These are phyloP conservation scores for Neurospora sp. DNA, from an alignment of 495 filamentous ascomycete species.

Conservation along the genomic window DNA sequence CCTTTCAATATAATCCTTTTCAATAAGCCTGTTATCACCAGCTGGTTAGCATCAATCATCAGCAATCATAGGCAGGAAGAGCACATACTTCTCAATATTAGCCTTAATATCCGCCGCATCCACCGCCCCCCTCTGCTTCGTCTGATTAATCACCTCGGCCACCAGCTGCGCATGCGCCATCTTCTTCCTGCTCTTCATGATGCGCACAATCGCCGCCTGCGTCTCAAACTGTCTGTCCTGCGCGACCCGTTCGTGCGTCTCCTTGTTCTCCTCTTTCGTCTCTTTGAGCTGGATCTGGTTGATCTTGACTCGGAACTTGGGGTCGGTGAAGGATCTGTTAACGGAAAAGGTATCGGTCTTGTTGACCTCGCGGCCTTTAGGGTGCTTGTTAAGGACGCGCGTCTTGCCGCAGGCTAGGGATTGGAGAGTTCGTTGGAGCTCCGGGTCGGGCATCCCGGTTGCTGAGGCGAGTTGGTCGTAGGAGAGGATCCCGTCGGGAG, in stretches of 20 bases:
- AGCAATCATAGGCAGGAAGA: neutral
- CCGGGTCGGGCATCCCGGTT: conserved; percentile 55
- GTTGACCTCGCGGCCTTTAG: conserved; percentile 72
- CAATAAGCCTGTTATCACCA: conserved; percentile 57
- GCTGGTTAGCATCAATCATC: neutral
- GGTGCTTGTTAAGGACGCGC: conserved; percentile 77
- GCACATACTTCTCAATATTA: conserved; percentile 84
- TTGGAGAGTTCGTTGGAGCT: conserved; percentile 84
- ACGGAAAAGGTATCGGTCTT: conserved; percentile 69
- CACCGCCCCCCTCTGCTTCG: conserved; percentile 70
- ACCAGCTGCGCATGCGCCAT: conserved; percentile 77
- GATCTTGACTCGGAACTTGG: conserved; percentile 91
- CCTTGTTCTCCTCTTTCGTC: conserved; percentile 78
- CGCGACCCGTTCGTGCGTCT: conserved; percentile 80
- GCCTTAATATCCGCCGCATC: conserved; percentile 83
- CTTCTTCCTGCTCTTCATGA: conserved; percentile 92
- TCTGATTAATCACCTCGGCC: conserved; percentile 78
- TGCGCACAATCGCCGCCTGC: conserved; percentile 91
- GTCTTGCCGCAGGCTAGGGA: conserved; percentile 84
- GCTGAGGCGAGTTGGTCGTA: conserved; percentile 62
- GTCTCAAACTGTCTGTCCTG: conserved; percentile 90
- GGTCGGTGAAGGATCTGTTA: conserved; percentile 65
- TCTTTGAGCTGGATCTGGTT: conserved; percentile 97
- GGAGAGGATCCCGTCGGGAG: conserved; percentile 34
- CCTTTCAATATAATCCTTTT: conserved; percentile 92